Conservation (phyloP, 768 basidiomycete genomes). For the Termitomyces sp. region DNA sequence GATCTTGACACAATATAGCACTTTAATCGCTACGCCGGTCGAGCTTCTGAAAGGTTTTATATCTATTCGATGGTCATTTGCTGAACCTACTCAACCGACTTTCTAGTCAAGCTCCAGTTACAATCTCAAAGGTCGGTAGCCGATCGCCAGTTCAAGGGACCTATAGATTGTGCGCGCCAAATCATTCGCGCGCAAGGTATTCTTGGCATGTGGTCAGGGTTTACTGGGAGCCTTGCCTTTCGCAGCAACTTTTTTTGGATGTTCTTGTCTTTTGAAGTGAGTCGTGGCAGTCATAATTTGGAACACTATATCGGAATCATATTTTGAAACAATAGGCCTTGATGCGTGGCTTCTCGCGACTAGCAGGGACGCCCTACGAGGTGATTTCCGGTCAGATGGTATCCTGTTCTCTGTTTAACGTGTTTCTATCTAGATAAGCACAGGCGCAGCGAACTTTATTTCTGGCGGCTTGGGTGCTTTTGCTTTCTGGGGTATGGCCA, state of each 20-base stretch:
- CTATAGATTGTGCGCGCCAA: conserved; percentile 60
- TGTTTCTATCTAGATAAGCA: conserved; percentile 42
- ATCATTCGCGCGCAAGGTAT: conserved; percentile 58
- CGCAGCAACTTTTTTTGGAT: conserved; percentile 75
- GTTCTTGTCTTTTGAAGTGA: conserved; percentile 67
- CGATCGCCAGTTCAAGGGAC: conserved; percentile 58
- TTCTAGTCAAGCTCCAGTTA: conserved; percentile 62
- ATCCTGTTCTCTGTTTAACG: neutral
- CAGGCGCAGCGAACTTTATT: conserved; percentile 55
- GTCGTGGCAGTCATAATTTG: conserved; percentile 1
- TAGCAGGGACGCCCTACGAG: conserved; percentile 57
- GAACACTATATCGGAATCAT: conserved; percentile 13
- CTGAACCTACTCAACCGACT: conserved; percentile 43
- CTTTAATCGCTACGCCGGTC: conserved; percentile 68
- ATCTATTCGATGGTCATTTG: conserved; percentile 25
- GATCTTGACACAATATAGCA: conserved; percentile 29
- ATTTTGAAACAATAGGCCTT: conserved; percentile 32
- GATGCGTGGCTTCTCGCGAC: conserved; percentile 51
- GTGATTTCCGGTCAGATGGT: conserved; percentile 25
- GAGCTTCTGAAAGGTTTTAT: conserved; percentile 66
- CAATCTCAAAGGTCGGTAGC: conserved; percentile 46
- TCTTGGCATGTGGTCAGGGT: conserved; percentile 67
- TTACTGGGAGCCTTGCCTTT: conserved; percentile 68
- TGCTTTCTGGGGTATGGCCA: conserved; percentile 62
- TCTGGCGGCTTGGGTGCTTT: conserved; percentile 61